Conservation (phyloP, 176 grass and related monocot species). For the Cymbopogon citratus region DNA sequence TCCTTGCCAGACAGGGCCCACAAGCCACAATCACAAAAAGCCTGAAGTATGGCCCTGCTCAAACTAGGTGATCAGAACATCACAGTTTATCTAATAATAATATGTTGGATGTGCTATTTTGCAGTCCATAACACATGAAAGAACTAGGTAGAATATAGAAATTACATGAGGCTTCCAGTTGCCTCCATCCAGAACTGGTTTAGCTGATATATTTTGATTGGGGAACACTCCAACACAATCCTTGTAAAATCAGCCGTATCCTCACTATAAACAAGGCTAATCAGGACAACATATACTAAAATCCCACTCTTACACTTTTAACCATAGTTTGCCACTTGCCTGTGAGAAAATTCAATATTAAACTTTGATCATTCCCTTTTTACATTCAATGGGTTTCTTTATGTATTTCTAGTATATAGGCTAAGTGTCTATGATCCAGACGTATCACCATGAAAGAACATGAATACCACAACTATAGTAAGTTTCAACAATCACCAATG, state of each 20-base stretch:
- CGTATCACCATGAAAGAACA: no score
- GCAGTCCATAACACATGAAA: background rate
- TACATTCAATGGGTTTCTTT: background rate
- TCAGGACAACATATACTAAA: background rate
- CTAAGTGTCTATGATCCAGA: background rate
- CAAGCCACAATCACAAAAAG: background rate
- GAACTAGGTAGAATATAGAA: background rate
- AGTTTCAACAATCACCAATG: background rate
- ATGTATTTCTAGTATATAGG: background rate
- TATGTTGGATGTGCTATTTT: background rate
- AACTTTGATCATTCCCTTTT: background rate
- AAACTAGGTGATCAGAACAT: background rate
- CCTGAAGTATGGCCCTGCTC: background rate
- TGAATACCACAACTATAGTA: background rate
- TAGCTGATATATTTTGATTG: background rate
- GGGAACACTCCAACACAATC: background rate
- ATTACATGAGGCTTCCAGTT: background rate
- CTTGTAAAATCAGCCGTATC: background rate
- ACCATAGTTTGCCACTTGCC: background rate
- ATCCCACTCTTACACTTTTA: background rate
- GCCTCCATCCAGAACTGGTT: background rate
- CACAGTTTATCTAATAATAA: slow-evolving; percentile 4
- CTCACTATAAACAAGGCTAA: background rate
- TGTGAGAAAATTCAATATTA: background rate
- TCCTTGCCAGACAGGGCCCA: background rate